Conservation (phyloP, 495 filamentous ascomycete species). For the Aspergillus nidulans region DNA sequence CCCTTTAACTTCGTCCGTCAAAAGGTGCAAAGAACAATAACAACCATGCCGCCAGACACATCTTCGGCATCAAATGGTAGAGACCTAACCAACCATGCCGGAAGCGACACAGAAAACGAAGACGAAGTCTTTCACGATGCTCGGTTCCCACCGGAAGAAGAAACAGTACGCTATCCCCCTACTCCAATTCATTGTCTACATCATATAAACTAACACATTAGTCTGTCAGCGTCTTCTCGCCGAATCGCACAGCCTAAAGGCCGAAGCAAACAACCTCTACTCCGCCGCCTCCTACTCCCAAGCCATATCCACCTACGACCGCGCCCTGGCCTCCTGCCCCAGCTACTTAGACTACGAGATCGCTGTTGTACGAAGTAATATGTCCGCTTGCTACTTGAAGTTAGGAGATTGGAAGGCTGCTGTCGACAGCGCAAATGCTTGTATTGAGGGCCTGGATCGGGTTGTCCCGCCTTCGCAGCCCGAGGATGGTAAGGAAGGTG, state of each 20-base stretch:
- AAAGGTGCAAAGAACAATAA: background rate
- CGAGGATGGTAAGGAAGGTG: constrained; percentile 15
- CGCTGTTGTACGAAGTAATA: constrained; percentile 81
- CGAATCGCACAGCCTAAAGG: constrained; percentile 71
- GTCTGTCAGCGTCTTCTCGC: constrained; percentile 55
- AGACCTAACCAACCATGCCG: constrained; percentile 6
- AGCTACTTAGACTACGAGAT: constrained; percentile 87
- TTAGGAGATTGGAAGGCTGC: constrained; percentile 83
- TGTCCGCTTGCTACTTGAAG: constrained; percentile 87
- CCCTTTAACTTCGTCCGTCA: too few species aligned
- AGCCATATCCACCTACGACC: constrained; percentile 86
- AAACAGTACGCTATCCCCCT: constrained; percentile 52
- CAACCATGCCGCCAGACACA: background rate
- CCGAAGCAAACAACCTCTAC: constrained; percentile 75
- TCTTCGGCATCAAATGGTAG: background rate
- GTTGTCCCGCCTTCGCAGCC: constrained; percentile 38
- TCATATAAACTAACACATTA: background rate
- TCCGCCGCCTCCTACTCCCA: constrained; percentile 65
- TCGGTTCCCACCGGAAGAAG: constrained; percentile 70
- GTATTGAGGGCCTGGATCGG: constrained; percentile 67
- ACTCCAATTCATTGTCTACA: background rate
- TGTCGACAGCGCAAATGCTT: constrained; percentile 64
- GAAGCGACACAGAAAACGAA: constrained; percentile 30
- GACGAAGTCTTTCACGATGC: constrained; percentile 47
- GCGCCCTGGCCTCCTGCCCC: constrained; percentile 76